Conservation (phyloP, 2,329 filamentous ascomycete species). For the Pseudogymnoascus sp. region DNA sequence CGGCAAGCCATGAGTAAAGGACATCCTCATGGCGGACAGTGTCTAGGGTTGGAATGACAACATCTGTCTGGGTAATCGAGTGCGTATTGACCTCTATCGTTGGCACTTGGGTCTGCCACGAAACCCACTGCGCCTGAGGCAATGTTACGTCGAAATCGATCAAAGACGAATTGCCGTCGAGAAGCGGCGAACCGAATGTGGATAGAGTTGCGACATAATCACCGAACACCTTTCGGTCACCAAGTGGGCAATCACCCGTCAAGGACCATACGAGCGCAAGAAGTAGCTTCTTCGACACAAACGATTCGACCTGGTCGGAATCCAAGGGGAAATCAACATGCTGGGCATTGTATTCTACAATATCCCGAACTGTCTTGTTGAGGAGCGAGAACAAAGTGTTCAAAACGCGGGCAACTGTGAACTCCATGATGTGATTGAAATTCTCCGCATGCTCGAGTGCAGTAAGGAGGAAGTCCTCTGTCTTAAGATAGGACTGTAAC, state of each 20-base stretch:
- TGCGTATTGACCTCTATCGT: conserved; percentile 96
- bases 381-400: conserved; percentile 91
- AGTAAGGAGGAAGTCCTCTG: conserved; percentile 72
- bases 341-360: conserved; percentile 92
- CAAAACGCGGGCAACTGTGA: conserved; percentile 81
- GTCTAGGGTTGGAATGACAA: conserved; percentile 95
- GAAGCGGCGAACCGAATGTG: conserved; percentile 74
- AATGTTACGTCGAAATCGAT: conserved; percentile 93
- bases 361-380: conserved; percentile 85
- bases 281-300: conserved; percentile 86
- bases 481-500: conserved; percentile 65
- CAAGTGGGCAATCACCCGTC: conserved; percentile 85
- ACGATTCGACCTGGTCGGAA: conserved; percentile 80
- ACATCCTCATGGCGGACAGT: conserved; percentile 97
- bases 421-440: conserved; percentile 98
- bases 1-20: conserved; percentile 98
- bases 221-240: conserved; percentile 81
- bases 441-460: conserved; percentile 67
- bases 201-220: conserved; percentile 76
- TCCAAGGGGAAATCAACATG: conserved; percentile 92
- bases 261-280: conserved; percentile 92
- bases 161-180: conserved; percentile 72
- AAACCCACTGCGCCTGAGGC: conserved; percentile 79
- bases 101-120: conserved; percentile 93
- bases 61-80: conserved; percentile 93